A percentile compares a stretch with the other conserved stretches of the same genome.
phyloP scores from a whole-genome alignment of 441 rosid genomes.

The Populus hybrid region DNA sequence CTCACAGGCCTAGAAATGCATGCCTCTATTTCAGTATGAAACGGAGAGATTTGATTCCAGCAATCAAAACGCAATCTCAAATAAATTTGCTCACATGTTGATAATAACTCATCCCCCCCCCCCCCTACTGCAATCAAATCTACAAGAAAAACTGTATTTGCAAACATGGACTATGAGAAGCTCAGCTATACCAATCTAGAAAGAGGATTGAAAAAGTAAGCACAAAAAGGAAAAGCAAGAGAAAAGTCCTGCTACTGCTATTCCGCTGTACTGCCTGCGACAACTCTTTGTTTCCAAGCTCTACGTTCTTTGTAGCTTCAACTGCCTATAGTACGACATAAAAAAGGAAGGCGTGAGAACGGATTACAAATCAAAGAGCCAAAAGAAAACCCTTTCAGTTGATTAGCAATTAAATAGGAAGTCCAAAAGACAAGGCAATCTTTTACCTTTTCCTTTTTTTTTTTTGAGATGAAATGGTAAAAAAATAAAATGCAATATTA shows the following conservation, averaged over 20 bases:
- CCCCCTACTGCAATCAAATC: too few species aligned
- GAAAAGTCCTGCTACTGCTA: constrained; percentile 91
- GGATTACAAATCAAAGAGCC: background rate
- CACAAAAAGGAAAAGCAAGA: constrained; percentile 72
- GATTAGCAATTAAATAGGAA: background rate
- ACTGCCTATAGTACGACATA: constrained; percentile 31
- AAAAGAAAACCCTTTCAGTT: background rate
- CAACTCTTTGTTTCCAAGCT: constrained; percentile 55
- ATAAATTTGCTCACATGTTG: too few species aligned
- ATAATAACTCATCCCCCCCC: too few species aligned
- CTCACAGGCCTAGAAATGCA: too few species aligned
- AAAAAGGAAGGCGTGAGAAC: background rate
- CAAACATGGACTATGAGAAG: background rate
- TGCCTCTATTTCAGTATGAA: too few species aligned
- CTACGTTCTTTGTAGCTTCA: constrained; percentile 54
- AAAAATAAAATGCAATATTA: background rate
- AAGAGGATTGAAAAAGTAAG: constrained; percentile 85
- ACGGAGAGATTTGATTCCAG: too few species aligned
- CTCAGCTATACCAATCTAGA: constrained; percentile 82
- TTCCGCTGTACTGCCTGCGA: constrained; percentile 75
- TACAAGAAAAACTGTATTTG: too few species aligned
- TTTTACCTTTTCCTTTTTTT: background rate
- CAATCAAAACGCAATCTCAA: too few species aligned
- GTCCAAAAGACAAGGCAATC: background rate
- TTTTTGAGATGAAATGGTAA: background rate